Percentiles rank a stretch among this genome's conserved stretches.
These are phyloP conservation scores for Emmonsia crescens DNA, from an alignment of 2,329 filamentous ascomycete species.

Conservation along the genomic window DNA sequence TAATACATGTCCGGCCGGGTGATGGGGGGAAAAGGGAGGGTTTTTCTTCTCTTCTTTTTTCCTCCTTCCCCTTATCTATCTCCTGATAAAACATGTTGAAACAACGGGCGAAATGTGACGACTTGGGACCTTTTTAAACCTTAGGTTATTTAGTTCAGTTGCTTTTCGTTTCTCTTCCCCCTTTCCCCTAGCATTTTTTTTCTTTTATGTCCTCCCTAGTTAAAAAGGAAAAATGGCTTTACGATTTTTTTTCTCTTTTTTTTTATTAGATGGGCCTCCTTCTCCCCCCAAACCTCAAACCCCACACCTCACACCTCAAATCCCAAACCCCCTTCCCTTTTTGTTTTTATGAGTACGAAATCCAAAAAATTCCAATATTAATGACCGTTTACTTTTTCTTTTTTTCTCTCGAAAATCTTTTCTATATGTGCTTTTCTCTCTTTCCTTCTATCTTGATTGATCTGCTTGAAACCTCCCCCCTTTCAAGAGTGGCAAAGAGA, in stretches of 20 bases:
- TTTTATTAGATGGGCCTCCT: constrained; percentile 3
- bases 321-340: not conserved
- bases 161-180: not conserved
- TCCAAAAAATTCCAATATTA: constrained; percentile 1
- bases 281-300: not conserved
- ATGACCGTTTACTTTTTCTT: not conserved
- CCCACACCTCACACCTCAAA: too few relatives aligned
- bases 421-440: too few relatives aligned
- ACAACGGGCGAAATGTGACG: not conserved
- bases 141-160: not conserved
- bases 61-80: not conserved
- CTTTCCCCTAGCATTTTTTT: not conserved
- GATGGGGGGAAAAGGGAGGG: not conserved
- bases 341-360: not conserved
- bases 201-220: not conserved
- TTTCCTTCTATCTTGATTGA: not conserved
- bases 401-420: too few relatives aligned
- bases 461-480: too few relatives aligned
- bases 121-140: not conserved
- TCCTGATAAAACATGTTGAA: not conserved
- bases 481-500: too few relatives aligned
- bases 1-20: not conserved
- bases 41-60: not conserved
- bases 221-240: constrained; percentile 1
- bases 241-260: not conserved